Conservation (phyloP, 2,329 filamentous ascomycete species). For the Intubia oerlemansii region DNA sequence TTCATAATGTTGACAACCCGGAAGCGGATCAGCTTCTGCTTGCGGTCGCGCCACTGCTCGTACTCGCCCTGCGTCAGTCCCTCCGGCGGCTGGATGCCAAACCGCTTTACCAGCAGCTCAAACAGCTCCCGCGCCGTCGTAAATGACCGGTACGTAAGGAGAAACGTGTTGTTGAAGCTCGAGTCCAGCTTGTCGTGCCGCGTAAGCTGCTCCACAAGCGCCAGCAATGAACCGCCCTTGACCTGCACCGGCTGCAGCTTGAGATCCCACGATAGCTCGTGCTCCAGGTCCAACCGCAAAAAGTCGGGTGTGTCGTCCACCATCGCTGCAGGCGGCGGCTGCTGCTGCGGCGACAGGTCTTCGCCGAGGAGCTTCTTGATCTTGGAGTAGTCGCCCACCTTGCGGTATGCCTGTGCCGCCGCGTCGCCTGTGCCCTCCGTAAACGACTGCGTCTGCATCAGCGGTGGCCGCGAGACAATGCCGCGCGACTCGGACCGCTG, state of each 20-base stretch:
- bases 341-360: constrained; percentile 29
- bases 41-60: constrained; percentile 75
- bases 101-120: constrained; percentile 76
- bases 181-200: constrained; percentile 90
- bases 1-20: constrained; percentile 94
- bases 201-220: constrained; percentile 84
- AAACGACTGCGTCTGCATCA: constrained; percentile 40
- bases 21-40: constrained; percentile 91
- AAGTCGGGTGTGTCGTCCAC: constrained; percentile 68
- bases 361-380: constrained; percentile 46
- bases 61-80: constrained; percentile 57
- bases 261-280: constrained; percentile 73
- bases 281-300: constrained; percentile 67
- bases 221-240: constrained; percentile 74
- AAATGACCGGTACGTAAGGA: constrained; percentile 90
- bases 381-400: constrained; percentile 41
- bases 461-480: constrained; percentile 19
- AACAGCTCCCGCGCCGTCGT: constrained; percentile 81
- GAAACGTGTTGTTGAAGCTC: constrained; percentile 92
- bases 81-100: constrained; percentile 78
- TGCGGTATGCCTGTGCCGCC: constrained; percentile 26
- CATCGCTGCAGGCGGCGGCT: constrained; percentile 9
- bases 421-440: constrained; percentile 34
- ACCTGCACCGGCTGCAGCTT: constrained; percentile 58
- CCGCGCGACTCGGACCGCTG: constrained; percentile 35